Evolutionary conservation across 306 rosid species (phyloP), one percentile per base, ranked within the genome.

Genomic region (Lathyrus tuberosus): DNA sequence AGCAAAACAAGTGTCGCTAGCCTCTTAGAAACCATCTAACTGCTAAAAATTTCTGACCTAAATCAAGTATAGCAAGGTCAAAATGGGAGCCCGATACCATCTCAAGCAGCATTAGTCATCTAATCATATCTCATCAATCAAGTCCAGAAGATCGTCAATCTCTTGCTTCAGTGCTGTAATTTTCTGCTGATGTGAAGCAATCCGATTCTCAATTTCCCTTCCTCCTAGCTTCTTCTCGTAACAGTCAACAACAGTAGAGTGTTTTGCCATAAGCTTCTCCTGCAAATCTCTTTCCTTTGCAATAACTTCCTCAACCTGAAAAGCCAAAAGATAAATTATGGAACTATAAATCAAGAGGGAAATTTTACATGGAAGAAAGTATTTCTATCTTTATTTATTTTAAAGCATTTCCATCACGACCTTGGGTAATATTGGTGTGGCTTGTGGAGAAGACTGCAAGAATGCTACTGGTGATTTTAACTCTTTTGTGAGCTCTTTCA

Each of bases 401-500:
- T 64, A 31, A 46, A n/a, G 56, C 48, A 67, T 3, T 61, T 31
- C 37, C 43, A 28, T 13, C 15, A 48, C 18, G 81, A 94, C 98
- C 97, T 95, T 95, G 80, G 96, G 85, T 26, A 84, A 78, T 83
- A 95, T 80, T 8, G 82, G 95, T 28, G 88, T 41, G 40, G 96
- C 92, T 83, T 91, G 99, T 18, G 82, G 88, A 68, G 91, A 87
- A 48, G 96, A 89, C 53, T 95, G 99, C 81, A 95, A 77, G 68
- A 82, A 73, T 47, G 88, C 58, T 75, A 87, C 63, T 52, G 81
- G 80, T 40, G 79, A 72, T 89, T 95, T 95, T 86, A 87, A 76
- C 79, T 89, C 99, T 79, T 87, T 95, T n/a, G 83, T 82, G 31
- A 91, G 80, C 83, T 91, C 96, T 84, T 91, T 95, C 88, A 91